phyloP scores from a whole-genome alignment of 148 eudicot genomes.

The Arctostaphylos glauca region DNA sequence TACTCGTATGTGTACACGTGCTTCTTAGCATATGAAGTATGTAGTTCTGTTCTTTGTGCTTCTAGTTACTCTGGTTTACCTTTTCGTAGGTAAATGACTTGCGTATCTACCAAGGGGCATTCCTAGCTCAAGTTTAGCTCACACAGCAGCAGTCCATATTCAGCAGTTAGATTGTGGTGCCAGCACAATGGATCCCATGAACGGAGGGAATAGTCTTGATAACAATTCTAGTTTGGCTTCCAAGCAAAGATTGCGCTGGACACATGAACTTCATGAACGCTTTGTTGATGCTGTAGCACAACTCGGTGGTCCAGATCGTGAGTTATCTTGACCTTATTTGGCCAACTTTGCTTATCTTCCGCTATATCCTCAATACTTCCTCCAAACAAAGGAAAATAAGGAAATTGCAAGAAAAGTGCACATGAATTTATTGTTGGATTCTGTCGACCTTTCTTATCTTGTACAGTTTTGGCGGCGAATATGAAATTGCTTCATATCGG shows the following conservation, averaged over 20 bases:
- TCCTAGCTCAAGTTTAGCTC: slow-evolving; percentile 25
- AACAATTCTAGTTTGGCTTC: slow-evolving; percentile 43
- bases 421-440: neutral
- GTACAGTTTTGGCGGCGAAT: neutral
- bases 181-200: slow-evolving; percentile 28
- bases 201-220: slow-evolving; percentile 27
- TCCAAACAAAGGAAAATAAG: neutral
- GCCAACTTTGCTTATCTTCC: neutral
- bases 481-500: neutral
- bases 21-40: neutral
- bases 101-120: slow-evolving; percentile 24
- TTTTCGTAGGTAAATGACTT: slow-evolving; percentile 18
- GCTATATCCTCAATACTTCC: neutral
- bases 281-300: slow-evolving; percentile 73
- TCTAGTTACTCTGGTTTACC: slow-evolving; percentile 9
- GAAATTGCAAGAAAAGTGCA: neutral
- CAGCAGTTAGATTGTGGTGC: slow-evolving; percentile 25
- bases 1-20: no score
- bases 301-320: slow-evolving; percentile 73
- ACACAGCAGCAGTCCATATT: slow-evolving; percentile 8
- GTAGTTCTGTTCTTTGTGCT: neutral
- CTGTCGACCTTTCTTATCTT: neutral
- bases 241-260: slow-evolving; percentile 71
- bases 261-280: slow-evolving; percentile 65
- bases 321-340: slow-evolving; percentile 23